These are phyloP conservation scores for Tolypocladium album DNA, from an alignment of 2,329 filamentous ascomycete species.

Conservation along the genomic window DNA sequence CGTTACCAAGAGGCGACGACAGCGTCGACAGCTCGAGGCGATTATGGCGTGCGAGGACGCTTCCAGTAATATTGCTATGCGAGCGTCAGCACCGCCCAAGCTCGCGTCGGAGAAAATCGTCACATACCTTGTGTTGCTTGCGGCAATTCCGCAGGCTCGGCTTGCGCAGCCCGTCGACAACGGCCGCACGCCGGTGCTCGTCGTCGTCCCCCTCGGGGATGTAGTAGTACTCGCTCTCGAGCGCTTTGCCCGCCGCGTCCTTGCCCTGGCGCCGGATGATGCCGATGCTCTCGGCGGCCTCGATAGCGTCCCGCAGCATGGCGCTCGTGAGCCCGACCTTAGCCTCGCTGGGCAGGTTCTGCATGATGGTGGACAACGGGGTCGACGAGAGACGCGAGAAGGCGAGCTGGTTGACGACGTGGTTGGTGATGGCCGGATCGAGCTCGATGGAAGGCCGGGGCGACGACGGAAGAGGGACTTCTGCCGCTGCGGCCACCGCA, in stretches of 20 bases:
- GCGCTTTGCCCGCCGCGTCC: conserved; percentile 83
- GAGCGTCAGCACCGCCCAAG: neutral
- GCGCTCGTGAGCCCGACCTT: conserved; percentile 47
- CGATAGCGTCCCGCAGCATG: conserved; percentile 61
- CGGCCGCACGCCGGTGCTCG: conserved; percentile 64
- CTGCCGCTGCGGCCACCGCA: neutral
- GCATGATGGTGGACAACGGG: conserved; percentile 79
- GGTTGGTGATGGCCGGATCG: conserved; percentile 54
- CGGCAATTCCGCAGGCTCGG: conserved; percentile 81
- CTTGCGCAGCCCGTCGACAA: conserved; percentile 78
- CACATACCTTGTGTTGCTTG: conserved; percentile 89
- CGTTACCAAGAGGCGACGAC: neutral
- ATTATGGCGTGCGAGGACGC: conserved; percentile 46
- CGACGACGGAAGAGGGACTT: conserved; percentile 4
- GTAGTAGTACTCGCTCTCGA: conserved; percentile 98
- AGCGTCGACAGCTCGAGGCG: neutral
- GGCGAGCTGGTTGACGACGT: conserved; percentile 89
- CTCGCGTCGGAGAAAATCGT: neutral
- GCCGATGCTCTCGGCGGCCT: conserved; percentile 68
- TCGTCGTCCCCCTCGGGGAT: conserved; percentile 79
- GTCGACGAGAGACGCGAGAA: conserved; percentile 89
- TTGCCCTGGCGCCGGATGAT: conserved; percentile 87
- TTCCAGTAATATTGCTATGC: conserved; percentile 61
- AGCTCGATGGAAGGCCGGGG: conserved; percentile 19
- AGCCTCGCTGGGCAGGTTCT: conserved; percentile 64